Percentiles rank a stretch among this genome's conserved stretches.
Conservation (phyloP, 1,284 basidiomycete genomes). For the Xerocomus nothofagi region DNA sequence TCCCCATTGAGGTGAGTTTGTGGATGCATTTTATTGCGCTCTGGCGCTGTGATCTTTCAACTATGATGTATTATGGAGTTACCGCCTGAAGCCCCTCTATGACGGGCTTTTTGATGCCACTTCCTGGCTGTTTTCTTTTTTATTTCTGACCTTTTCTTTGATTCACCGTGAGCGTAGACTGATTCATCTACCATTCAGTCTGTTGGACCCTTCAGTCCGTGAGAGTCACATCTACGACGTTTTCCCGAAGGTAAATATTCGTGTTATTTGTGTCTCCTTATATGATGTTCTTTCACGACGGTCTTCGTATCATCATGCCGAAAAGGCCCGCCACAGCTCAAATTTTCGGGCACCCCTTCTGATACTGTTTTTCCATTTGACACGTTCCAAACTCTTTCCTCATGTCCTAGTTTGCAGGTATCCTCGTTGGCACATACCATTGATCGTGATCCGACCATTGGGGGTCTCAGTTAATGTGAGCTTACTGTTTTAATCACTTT, state of each 20-base stretch:
- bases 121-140: slow-evolving; percentile 19
- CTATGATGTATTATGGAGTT: slow-evolving; percentile 38
- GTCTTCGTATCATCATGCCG: slow-evolving; percentile 83
- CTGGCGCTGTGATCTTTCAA: background rate
- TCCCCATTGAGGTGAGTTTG: slow-evolving; percentile 8
- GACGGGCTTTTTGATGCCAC: slow-evolving; percentile 23
- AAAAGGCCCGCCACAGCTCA: slow-evolving; percentile 90
- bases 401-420: slow-evolving; percentile 5
- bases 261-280: slow-evolving; percentile 13
- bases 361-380: slow-evolving; percentile 37
- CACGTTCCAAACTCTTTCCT: background rate
- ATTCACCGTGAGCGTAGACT: background rate
- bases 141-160: slow-evolving; percentile 36
- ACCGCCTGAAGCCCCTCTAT: slow-evolving; percentile 28
- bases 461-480: slow-evolving; percentile 11
- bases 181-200: background rate
- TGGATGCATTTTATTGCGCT: background rate
- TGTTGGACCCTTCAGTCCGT: background rate
- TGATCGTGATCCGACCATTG: too few species aligned
- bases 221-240: too few species aligned
- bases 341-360: slow-evolving; percentile 75
- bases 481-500: background rate
- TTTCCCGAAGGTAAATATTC: slow-evolving; percentile 19
- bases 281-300: slow-evolving; percentile 77
- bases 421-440: background rate